phyloP scores from a whole-genome alignment of 768 basidiomycete genomes.

The Psilocybe subaeruginosa region DNA sequence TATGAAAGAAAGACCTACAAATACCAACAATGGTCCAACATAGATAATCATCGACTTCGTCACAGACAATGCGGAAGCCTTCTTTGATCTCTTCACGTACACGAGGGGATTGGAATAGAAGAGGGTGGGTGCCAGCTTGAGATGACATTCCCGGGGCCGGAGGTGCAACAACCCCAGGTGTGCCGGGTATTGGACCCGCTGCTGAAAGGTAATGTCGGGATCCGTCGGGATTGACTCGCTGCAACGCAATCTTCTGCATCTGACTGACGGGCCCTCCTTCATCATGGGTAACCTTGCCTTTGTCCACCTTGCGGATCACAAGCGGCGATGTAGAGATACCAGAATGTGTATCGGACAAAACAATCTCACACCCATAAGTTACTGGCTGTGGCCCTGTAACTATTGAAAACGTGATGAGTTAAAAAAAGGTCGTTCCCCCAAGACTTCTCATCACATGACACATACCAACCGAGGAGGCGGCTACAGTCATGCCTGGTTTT shows the following conservation, averaged over 20 bases:
- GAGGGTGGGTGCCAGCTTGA: slow-evolving; percentile 79
- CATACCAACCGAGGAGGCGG: slow-evolving; percentile 62
- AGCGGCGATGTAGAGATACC: slow-evolving; percentile 87
- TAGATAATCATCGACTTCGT: slow-evolving; percentile 93
- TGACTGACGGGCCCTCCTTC: slow-evolving; percentile 93
- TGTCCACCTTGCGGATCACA: slow-evolving; percentile 91
- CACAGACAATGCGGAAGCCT: slow-evolving; percentile 72
- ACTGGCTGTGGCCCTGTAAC: slow-evolving; percentile 79
- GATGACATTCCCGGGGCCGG: slow-evolving; percentile 77
- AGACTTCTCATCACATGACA: slow-evolving; percentile 54
- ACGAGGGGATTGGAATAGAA: slow-evolving; percentile 79
- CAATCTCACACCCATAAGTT: slow-evolving; percentile 89
- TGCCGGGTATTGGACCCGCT: slow-evolving; percentile 80
- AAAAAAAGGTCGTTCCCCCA: slow-evolving; percentile 1
- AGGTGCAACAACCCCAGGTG: slow-evolving; percentile 67
- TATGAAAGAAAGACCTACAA: slow-evolving; percentile 54
- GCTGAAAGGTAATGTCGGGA: slow-evolving; percentile 88
- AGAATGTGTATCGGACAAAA: slow-evolving; percentile 81
- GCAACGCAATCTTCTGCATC: slow-evolving; percentile 95
- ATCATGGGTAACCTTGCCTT: slow-evolving; percentile 83
- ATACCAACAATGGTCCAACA: slow-evolving; percentile 97
- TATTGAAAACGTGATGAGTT: slow-evolving; percentile 27
- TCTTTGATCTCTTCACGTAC: slow-evolving; percentile 84
- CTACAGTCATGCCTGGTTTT: slow-evolving; percentile 57
- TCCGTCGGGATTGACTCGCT: slow-evolving; percentile 81